phyloP scores from a whole-genome alignment of 106 monocot species.

The Platanthera guangdongensis region DNA sequence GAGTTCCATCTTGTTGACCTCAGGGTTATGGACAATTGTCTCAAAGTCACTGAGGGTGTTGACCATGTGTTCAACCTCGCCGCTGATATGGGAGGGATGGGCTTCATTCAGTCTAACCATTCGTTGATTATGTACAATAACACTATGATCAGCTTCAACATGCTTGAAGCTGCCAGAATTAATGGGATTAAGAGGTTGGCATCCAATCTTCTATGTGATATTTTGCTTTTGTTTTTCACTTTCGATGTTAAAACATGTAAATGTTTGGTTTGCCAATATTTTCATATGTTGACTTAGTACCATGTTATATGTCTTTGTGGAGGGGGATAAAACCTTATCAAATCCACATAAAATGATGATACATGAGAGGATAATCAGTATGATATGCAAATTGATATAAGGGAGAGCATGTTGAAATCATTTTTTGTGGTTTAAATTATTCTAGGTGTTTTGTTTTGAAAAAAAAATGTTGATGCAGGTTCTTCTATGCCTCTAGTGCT shows the following conservation, averaged over 20 bases:
- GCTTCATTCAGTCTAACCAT: conserved; percentile 83
- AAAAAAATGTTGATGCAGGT: conserved; percentile 10
- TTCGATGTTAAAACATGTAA: too few species aligned
- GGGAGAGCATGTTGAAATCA: neutral
- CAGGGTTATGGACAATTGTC: conserved; percentile 89
- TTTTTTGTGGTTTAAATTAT: neutral
- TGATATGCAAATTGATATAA: neutral
- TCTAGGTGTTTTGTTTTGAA: neutral
- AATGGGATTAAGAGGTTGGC: conserved; percentile 81
- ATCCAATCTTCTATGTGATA: neutral
- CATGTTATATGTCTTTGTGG: neutral
- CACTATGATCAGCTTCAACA: conserved; percentile 96
- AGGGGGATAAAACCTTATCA: neutral
- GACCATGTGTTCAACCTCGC: conserved; percentile 82
- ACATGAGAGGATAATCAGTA: neutral
- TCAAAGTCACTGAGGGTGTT: conserved; percentile 62
- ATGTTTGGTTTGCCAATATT: neutral
- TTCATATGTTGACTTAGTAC: neutral
- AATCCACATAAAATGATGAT: neutral
- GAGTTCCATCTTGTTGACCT: conserved; percentile 82
- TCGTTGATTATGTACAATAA: conserved; percentile 97
- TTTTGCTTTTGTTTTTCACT: neutral
- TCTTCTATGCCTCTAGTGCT: conserved; percentile 93
- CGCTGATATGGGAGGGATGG: conserved; percentile 83
- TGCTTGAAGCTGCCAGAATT: conserved; percentile 83